These are phyloP conservation scores for Thamnidium elegans DNA, from an alignment of 192 early-diverging fungal species.

Conservation along the genomic window DNA sequence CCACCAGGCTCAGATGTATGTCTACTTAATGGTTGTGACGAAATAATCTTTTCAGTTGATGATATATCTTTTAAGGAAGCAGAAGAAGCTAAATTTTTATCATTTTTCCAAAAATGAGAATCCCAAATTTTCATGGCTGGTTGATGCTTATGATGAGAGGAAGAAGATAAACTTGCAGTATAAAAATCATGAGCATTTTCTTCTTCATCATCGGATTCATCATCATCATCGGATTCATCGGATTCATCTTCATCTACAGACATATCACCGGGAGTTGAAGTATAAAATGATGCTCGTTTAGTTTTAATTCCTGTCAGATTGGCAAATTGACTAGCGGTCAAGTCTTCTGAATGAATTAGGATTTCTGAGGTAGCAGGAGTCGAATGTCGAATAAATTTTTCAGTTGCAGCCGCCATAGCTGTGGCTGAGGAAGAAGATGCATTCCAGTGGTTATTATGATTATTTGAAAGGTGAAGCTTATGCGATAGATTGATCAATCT, in stretches of 20 bases:
- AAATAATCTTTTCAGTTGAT: background rate
- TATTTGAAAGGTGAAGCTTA: conserved; percentile 3
- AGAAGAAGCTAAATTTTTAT: background rate
- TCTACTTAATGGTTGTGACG: conserved; percentile 6
- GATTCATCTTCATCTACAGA: background rate
- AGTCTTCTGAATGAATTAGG: conserved; percentile 21
- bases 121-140: conserved; percentile 16
- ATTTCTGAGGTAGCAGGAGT: background rate
- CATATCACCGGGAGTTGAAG: background rate
- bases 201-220: conserved; percentile 2
- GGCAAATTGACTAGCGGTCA: conserved; percentile 34
- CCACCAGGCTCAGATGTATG: conserved; percentile 10
- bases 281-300: background rate
- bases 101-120: conserved; percentile 18
- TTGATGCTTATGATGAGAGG: background rate
- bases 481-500: conserved; percentile 11
- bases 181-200: background rate
- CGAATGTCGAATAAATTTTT: conserved; percentile 23
- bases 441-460: conserved; percentile 1
- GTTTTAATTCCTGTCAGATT: conserved; percentile 29
- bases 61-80: background rate
- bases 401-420: conserved; percentile 25
- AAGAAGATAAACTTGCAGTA: too few species aligned
- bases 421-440: conserved; percentile 12
- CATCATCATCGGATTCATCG: conserved; percentile 7